phyloP scores from a whole-genome alignment of 768 basidiomycete species.

The Dacryopinax primogenitus region DNA sequence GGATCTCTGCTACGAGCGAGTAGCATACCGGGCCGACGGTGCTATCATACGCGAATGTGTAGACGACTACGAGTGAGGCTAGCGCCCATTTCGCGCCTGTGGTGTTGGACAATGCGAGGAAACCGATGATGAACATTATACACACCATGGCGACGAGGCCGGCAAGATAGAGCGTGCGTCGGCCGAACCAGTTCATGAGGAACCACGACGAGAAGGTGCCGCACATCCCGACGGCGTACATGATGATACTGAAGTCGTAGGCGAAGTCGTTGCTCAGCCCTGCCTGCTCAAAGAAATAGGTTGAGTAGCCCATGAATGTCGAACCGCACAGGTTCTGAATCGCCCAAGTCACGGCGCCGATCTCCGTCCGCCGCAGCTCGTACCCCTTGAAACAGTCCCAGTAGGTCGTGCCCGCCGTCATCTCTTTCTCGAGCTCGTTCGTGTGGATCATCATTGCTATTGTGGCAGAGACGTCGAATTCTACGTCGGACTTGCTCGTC shows the following conservation, averaged over 20 bases:
- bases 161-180: constrained; percentile 26
- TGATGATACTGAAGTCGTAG: constrained; percentile 17
- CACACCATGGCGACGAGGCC: constrained; percentile 22
- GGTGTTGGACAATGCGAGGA: constrained; percentile 21
- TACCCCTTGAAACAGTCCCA: constrained; percentile 25
- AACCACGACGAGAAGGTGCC: constrained; percentile 27
- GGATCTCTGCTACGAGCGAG: constrained; percentile 24
- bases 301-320: constrained; percentile 14
- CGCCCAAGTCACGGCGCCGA: constrained; percentile 23
- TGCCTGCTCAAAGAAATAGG: constrained; percentile 19
- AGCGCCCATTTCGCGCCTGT: constrained; percentile 19
- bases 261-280: constrained; percentile 19
- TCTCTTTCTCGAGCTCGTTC: constrained; percentile 26
- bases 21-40: constrained; percentile 24
- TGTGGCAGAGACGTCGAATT: constrained; percentile 23
- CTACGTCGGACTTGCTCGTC: constrained; percentile 15
- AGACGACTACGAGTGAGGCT: constrained; percentile 1
- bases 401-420: constrained; percentile 26
- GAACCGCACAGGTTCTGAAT: constrained; percentile 24
- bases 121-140: constrained; percentile 26
- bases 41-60: constrained; percentile 20
- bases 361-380: constrained; percentile 28
- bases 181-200: constrained; percentile 23
- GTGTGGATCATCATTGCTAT: constrained; percentile 29
- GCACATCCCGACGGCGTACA: constrained; percentile 22